Percentiles rank a stretch among this genome's conserved stretches.
These are phyloP conservation scores for Solanum habrochaites DNA, from an alignment of 257 asterid genomes.

Conservation along the genomic window DNA sequence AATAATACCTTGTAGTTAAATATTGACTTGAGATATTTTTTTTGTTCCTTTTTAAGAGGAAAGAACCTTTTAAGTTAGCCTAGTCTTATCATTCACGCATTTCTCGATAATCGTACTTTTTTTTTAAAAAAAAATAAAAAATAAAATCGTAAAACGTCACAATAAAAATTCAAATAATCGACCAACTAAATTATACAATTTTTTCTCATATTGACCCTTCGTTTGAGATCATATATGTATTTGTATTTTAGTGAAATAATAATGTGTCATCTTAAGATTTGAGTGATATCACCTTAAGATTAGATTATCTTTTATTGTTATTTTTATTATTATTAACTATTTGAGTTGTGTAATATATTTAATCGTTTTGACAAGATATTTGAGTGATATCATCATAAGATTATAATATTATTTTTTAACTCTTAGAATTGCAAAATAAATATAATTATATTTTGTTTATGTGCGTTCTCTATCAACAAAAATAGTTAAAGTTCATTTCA, in stretches of 20 bases:
- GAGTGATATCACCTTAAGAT: neutral
- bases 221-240: neutral
- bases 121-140: no score
- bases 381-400: neutral
- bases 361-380: neutral
- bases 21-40: no score
- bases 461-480: neutral
- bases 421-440: neutral
- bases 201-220: neutral
- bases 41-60: no score
- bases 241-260: neutral
- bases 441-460: neutral
- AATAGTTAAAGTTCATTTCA: neutral
- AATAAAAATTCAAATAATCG: neutral
- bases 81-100: no score
- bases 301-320: neutral
- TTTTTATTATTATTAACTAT: neutral
- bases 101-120: no score
- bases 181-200: neutral
- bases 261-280: neutral
- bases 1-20: no score
- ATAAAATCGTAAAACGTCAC: no score
- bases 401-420: neutral
- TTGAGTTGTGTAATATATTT: neutral
- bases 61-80: no score